Evolutionary conservation across 106 monocot species (phyloP).

Genomic region (Iris macrosiphon): DNA sequence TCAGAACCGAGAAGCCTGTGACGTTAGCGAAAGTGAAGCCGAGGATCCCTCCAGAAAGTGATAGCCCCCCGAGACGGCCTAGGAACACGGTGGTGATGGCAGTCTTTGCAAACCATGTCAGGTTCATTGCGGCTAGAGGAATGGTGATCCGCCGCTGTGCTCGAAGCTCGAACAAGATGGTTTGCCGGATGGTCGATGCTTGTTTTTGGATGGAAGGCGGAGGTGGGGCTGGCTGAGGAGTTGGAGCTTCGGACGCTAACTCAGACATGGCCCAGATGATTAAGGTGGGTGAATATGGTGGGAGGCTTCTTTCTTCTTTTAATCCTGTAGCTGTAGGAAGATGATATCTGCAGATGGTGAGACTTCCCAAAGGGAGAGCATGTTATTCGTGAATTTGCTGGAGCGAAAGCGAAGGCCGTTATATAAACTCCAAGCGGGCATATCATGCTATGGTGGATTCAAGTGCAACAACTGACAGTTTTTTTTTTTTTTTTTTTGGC

Average conservation of each 20-base stretch:
- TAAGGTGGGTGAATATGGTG: not conserved
- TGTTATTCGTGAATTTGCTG: not conserved
- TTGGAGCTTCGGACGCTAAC: not conserved
- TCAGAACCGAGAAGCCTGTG: slow-evolving; percentile 53
- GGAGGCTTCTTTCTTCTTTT: not conserved
- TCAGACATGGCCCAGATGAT: not conserved
- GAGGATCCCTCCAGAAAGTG: slow-evolving; percentile 48
- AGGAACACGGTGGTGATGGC: slow-evolving; percentile 42
- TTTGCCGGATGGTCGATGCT: not conserved
- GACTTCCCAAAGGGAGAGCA: not conserved
- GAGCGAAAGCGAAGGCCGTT: too few species aligned
- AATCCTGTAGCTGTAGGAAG: not conserved
- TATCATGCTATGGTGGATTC: too few species aligned
- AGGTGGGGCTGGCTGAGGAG: slow-evolving; percentile 2
- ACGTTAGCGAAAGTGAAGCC: slow-evolving; percentile 72
- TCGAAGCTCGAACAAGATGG: slow-evolving; percentile 25
- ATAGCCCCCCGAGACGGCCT: slow-evolving; percentile 36
- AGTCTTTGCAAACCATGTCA: slow-evolving; percentile 42
- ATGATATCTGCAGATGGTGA: not conserved
- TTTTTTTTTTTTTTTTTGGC: too few species aligned
- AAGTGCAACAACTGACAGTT: too few species aligned
- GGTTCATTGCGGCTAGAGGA: slow-evolving; percentile 34
- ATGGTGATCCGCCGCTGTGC: slow-evolving; percentile 27
- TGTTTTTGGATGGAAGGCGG: not conserved
- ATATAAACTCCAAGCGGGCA: too few species aligned